A percentile compares a stretch with the other conserved stretches of the same genome.
These are phyloP conservation scores for Rutidosis leptorrhynchoides DNA, from an alignment of 129 eudicot genomes.

Conservation along the genomic window DNA sequence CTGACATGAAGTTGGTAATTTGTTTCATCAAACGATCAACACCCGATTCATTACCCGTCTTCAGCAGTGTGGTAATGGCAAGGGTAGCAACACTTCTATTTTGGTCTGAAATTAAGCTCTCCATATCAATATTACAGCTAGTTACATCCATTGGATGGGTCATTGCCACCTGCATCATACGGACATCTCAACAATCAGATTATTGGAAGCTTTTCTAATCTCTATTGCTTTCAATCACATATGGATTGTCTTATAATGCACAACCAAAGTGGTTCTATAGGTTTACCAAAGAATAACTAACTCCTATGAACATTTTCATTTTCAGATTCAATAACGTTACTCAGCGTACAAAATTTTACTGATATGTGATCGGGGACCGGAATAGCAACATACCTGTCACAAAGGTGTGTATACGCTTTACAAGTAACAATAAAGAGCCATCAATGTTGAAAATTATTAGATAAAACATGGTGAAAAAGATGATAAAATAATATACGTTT, in stretches of 20 bases:
- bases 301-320: background rate
- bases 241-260: background rate
- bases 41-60: slow-evolving; percentile 97
- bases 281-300: background rate
- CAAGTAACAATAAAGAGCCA: background rate
- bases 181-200: background rate
- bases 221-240: background rate
- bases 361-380: background rate
- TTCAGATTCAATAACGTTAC: too few relatives aligned
- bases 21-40: slow-evolving; percentile 97
- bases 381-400: background rate
- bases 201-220: background rate
- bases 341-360: background rate
- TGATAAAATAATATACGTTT: background rate
- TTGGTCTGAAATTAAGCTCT: slow-evolving; percentile 92
- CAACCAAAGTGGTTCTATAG: background rate
- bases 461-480: background rate
- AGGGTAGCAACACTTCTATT: slow-evolving; percentile 97
- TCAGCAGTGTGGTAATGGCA: slow-evolving; percentile 92
- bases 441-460: background rate
- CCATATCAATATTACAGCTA: slow-evolving; percentile 94
- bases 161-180: slow-evolving; percentile 84
- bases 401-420: too few relatives aligned
- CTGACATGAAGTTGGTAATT: slow-evolving; percentile 95
- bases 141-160: slow-evolving; percentile 96